Base-by-base conservation (phyloP, 106 monocot species). In the Dioscorea dumetorum region DNA sequence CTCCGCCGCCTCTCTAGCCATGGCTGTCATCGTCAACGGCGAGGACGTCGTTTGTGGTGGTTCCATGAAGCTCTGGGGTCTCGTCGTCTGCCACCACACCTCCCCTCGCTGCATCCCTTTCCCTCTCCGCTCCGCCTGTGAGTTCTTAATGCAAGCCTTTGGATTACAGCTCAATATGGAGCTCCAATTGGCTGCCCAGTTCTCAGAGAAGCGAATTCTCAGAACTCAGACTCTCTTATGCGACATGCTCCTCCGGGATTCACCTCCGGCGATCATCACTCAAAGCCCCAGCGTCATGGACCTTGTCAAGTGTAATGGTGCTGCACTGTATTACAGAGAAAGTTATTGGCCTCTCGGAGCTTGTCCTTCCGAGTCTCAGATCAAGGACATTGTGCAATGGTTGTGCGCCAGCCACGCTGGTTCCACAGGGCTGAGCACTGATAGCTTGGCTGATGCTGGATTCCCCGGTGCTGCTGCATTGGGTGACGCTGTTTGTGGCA, bases 111-210 rank as follows among this genome's bases (percentile, higher is more conserved):
- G 83, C 83, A 91, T 95, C 18, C 95, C 91, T 0, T 95, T 95
- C 63, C 95, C 95, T 4, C 72, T 95, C 12, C 88, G 95, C 64
- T 91, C 91, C 54, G 95, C 95, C 32, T 95, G 95, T 19, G 95
- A 95, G 81, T 95, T 95, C 56, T 78, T 95, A 49, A 95, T 95
- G 95, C 95, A 95, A 75, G 91, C 95, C 48, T 91, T 95, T 48
- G 95, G 88, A 3, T 71, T 95, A 17, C 95, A 95, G 70, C 73
- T 95, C 12, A 95, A 91, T 68, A 91, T 95, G 95, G 95, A 95
- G 74, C 78, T 95, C 13, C 91, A 95, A 63, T 62, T 95, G 52
- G 95, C 91, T 4, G 70, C 77, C 1, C 95, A 95, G 67, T 31
- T 88, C 73, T 79, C 76, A 0, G 95, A 95, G 88, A 95, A 95